Evolutionary conservation across 1,139 yeast genomes (phyloP).

Genomic region (Blastobotrys arbuscula): DNA sequence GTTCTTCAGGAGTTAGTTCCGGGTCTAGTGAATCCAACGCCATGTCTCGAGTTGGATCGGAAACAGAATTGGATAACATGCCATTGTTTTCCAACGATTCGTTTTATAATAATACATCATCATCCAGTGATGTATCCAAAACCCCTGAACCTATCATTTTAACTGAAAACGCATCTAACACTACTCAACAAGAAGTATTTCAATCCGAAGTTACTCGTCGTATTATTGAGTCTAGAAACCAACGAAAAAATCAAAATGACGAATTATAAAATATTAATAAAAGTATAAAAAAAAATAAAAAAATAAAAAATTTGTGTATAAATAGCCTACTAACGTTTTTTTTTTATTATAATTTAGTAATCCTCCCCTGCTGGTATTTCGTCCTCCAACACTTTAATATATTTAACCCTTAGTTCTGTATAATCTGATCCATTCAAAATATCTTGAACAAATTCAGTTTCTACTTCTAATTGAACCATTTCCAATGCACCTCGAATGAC

Average conservation of each 20-base stretch:
- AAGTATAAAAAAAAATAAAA: neutral
- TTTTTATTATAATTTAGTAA: conserved; percentile 28
- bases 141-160: neutral
- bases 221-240: conserved; percentile 29
- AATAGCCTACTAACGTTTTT: neutral
- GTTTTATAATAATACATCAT: neutral
- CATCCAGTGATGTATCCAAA: neutral
- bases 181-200: conserved; percentile 21
- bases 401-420: conserved; percentile 72
- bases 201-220: conserved; percentile 25
- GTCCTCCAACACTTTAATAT: conserved; percentile 73
- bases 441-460: conserved; percentile 74
- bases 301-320: neutral
- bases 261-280: neutral
- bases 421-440: conserved; percentile 73
- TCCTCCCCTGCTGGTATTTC: conserved; percentile 98
- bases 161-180: neutral
- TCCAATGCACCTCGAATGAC: conserved; percentile 87
- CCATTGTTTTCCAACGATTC: conserved; percentile 46
- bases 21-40: conserved; percentile 41
- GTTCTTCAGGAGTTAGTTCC: conserved; percentile 17
- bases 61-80: conserved; percentile 49
- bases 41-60: conserved; percentile 49
- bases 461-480: conserved; percentile 94
- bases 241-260: conserved; percentile 15